A percentile compares a stretch with the other conserved stretches of the same genome.
Evolutionary conservation across 2,329 filamentous ascomycete species (phyloP).

Genomic region (Alternaria alternata): DNA sequence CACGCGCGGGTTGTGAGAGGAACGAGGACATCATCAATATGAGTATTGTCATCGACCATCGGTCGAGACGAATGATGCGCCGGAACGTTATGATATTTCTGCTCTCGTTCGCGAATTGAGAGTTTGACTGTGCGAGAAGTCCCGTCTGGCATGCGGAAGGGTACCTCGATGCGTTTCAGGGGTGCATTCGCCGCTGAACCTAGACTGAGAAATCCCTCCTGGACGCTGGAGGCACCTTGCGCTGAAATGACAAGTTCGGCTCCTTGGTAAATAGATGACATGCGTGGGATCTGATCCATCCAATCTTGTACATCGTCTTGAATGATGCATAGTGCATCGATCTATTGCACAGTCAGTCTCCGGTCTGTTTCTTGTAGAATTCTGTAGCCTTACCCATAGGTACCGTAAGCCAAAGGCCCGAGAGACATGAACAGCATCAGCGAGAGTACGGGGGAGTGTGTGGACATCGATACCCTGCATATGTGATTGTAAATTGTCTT

Average conservation of each 20-base stretch:
- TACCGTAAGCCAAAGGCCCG: not conserved
- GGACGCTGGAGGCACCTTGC: not conserved
- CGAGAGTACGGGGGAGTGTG: not conserved
- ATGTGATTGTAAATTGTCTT: not conserved
- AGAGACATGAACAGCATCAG: not conserved
- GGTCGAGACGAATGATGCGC: not conserved
- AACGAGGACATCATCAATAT: not conserved
- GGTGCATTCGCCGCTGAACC: not conserved
- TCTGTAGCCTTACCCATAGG: not conserved
- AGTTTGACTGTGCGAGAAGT: not conserved
- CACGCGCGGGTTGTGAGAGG: slow-evolving; percentile 4
- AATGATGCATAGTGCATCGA: slow-evolving; percentile 5
- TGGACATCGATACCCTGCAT: not conserved
- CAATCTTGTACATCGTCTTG: slow-evolving; percentile 4
- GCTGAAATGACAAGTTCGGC: slow-evolving; percentile 3
- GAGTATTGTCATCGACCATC: not conserved
- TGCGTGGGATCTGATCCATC: slow-evolving; percentile 4
- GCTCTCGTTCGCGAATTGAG: not conserved
- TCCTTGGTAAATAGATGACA: slow-evolving; percentile 2
- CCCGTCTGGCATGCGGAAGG: not conserved
- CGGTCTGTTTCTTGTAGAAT: not conserved
- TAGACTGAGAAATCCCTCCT: slow-evolving; percentile 1
- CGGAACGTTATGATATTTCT: not conserved
- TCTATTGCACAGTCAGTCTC: not conserved
- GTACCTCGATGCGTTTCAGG: not conserved